These are phyloP conservation scores for Cyclaneusma minus DNA, from an alignment of 2,329 filamentous ascomycete species.

Conservation along the genomic window DNA sequence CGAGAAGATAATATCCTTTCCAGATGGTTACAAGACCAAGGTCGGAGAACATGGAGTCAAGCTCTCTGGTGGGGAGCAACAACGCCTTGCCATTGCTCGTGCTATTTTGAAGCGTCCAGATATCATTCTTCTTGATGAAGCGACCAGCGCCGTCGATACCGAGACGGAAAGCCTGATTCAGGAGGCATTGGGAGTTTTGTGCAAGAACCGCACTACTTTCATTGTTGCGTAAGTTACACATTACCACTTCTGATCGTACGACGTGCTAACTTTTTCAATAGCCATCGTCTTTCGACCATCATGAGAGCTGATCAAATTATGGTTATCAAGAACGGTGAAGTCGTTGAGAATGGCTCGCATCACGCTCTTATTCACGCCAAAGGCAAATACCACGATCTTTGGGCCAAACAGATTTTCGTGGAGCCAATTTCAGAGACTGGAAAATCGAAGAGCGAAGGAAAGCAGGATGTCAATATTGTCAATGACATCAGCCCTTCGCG, in stretches of 20 bases:
- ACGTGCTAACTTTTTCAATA: conserved; percentile 10
- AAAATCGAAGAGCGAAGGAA: conserved; percentile 13
- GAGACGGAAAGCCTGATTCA: conserved; percentile 29
- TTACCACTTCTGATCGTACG: neutral
- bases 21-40: conserved; percentile 4
- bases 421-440: conserved; percentile 10
- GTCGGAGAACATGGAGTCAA: conserved; percentile 3
- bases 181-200: conserved; percentile 27
- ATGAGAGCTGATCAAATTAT: conserved; percentile 36
- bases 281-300: conserved; percentile 35
- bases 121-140: conserved; percentile 10
- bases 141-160: conserved; percentile 32
- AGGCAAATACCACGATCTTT: conserved; percentile 35
- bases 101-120: conserved; percentile 5
- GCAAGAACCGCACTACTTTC: conserved; percentile 31
- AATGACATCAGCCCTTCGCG: conserved; percentile 13
- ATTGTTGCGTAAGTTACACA: conserved; percentile 16
- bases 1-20: conserved; percentile 6
- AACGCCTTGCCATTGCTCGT: conserved; percentile 5
- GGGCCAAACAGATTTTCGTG: conserved; percentile 28
- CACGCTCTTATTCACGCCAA: conserved; percentile 26
- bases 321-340: conserved; percentile 33
- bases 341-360: conserved; percentile 36
- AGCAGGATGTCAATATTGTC: conserved; percentile 12
- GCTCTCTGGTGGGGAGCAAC: conserved; percentile 6